Conservation (phyloP, 768 basidiomycete species). For the Trametes gibbosa region DNA sequence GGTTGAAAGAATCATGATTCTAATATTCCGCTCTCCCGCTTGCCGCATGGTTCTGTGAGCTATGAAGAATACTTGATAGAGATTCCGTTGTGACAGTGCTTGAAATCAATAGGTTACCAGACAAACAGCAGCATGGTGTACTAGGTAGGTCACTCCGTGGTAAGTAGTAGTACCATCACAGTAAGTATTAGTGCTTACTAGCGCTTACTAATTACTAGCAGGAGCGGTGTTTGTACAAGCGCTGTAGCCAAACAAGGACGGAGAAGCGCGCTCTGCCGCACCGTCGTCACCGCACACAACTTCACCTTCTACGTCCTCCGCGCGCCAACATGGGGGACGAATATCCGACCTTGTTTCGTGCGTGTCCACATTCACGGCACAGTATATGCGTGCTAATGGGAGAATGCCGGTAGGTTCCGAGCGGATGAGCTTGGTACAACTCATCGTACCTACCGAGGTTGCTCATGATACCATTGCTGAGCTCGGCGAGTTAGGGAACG, state of each 20-base stretch:
- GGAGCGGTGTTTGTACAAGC: not conserved
- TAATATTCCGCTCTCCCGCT: no score
- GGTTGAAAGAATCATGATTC: no score
- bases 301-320: conserved; percentile 12
- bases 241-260: conserved; percentile 8
- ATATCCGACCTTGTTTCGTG: conserved; percentile 84
- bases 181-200: no score
- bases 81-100: no score
- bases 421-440: conserved; percentile 96
- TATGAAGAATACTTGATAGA: no score
- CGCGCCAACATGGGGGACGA: conserved; percentile 61
- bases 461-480: conserved; percentile 96
- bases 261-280: conserved; percentile 1
- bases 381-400: conserved; percentile 8
- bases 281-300: conserved; percentile 11
- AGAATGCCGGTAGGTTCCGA: conserved; percentile 70
- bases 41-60: no score
- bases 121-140: no score
- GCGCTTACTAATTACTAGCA: no score
- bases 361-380: conserved; percentile 27
- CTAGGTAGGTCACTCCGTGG: no score
- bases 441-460: conserved; percentile 95
- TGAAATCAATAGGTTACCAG: no score
- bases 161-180: no score
- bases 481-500: conserved; percentile 91